Base-by-base conservation (phyloP, 352 stramenopile genomes). In the Phytophthora constricta region DNA sequence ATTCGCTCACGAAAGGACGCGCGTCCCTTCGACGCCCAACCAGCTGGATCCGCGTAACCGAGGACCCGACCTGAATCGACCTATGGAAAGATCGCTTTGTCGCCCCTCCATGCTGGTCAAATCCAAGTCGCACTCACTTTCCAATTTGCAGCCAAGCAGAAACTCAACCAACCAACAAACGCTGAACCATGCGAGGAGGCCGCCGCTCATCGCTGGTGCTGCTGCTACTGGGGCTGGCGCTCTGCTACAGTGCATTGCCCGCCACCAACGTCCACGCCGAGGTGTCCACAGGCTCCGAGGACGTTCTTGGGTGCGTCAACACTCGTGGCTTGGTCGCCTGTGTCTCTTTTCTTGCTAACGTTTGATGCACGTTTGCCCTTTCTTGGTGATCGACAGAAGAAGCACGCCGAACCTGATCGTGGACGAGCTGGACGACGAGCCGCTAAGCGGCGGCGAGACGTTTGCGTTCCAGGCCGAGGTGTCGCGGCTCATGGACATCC, bases 401-500 rank as follows among this genome's bases (percentile, higher is more conserved):
- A 75, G 56, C 39, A 57, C 73, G 62, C 68, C 72, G 61, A 66
- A 26, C 53, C 52, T 86, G 58, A 62, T 71, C 43, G 65, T 86
- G 39, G 70, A 90, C 34, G 79, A 85, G 19, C 65, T 90, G 34
- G 62, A 86, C 14, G 70, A 79, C 25, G 54, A 72, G 56, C 72
- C 74, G n/a, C 31, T 82, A 37, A 63, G 28, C 1, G 76, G 70
- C 4, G 86, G 87, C 48, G 93, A 98, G 65, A 93, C 86, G 57
- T 98, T 96, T 48, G 90, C 87, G 59, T 98, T 98, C 79, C 92
- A 98, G 63, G 97, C 97, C 42, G 97, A 99, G 72, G 98, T 99
- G 20, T 98, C 97, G 60, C 95, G 97, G 5, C 93, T 99, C 71
- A 98, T 99, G 84, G 97, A 99, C 79, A 99, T 99, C 76, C 97